Conservation (phyloP, 2,329 filamentous ascomycete species). For the Graphilbum ipis-grandicollis region DNA sequence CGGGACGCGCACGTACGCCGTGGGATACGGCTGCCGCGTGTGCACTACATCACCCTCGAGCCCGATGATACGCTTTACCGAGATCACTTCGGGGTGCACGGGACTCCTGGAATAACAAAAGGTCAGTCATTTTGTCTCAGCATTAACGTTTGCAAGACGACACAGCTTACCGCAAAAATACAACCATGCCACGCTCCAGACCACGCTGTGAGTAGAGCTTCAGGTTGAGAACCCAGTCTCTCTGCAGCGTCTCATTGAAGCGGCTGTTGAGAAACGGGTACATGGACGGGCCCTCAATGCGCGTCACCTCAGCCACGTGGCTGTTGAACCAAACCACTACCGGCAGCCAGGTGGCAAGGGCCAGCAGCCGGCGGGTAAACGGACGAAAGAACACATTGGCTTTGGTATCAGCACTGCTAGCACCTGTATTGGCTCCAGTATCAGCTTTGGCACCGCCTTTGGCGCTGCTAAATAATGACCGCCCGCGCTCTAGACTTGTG, state of each 20-base stretch:
- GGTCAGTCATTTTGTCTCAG: no score
- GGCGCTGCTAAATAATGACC: no score
- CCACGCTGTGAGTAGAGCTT: constrained; percentile 40
- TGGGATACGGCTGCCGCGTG: constrained; percentile 43
- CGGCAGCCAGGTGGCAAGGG: constrained; percentile 43
- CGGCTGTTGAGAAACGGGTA: constrained; percentile 58
- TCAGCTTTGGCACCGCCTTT: no score
- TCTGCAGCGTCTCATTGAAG: constrained; percentile 33
- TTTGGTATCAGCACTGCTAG: no score
- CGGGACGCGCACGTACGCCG: constrained; percentile 46
- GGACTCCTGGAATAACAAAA: constrained; percentile 40
- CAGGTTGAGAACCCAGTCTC: constrained; percentile 40
- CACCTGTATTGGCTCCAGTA: no score
- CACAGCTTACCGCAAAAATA: constrained; percentile 44
- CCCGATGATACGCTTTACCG: constrained; percentile 71
- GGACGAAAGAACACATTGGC: constrained; percentile 14
- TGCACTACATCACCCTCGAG: constrained; percentile 62
- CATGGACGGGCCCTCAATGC: constrained; percentile 52
- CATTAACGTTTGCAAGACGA: no score
- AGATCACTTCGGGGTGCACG: constrained; percentile 46
- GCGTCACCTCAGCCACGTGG: constrained; percentile 39
- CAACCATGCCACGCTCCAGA: constrained; percentile 55
- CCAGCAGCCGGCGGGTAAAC: constrained; percentile 29
- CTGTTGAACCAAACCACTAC: constrained; percentile 43
- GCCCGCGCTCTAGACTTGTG: background rate